These are phyloP conservation scores for Austroboletus novae-zelandiae DNA, from an alignment of 1,284 basidiomycete genomes.

Conservation along the genomic window DNA sequence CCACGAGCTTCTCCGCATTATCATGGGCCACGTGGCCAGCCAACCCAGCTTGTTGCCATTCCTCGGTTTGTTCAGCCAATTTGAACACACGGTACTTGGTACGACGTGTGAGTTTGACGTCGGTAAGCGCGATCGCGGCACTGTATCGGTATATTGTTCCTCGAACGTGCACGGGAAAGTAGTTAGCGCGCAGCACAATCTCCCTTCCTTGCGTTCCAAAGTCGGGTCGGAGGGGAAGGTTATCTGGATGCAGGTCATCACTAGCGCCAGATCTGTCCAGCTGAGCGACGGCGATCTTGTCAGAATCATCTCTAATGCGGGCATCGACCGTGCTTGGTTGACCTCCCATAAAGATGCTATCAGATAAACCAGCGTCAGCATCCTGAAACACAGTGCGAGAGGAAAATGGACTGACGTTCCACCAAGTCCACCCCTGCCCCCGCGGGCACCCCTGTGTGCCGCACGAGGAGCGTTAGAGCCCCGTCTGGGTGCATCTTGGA, in stretches of 20 bases:
- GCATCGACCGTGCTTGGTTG: slow-evolving; percentile 52
- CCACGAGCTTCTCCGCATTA: slow-evolving; percentile 24
- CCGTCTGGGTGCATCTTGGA: neutral
- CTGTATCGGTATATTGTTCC: slow-evolving; percentile 22
- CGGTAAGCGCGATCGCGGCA: slow-evolving; percentile 11
- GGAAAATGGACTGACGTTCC: slow-evolving; percentile 15
- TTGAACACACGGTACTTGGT: slow-evolving; percentile 25
- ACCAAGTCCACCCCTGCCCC: neutral
- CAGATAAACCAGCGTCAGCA: neutral
- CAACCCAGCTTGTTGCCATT: slow-evolving; percentile 21
- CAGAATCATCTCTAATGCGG: slow-evolving; percentile 52
- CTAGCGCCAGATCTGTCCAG: slow-evolving; percentile 27
- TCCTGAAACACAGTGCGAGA: neutral
- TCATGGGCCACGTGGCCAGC: slow-evolving; percentile 25
- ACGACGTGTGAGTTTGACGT: slow-evolving; percentile 6
- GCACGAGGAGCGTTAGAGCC: neutral
- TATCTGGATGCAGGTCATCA: neutral
- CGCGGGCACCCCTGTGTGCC: neutral
- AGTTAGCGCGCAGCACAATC: slow-evolving; percentile 48
- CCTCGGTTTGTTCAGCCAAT: slow-evolving; percentile 20
- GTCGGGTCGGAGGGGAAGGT: slow-evolving; percentile 37
- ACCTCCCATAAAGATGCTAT: slow-evolving; percentile 52
- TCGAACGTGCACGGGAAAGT: slow-evolving; percentile 46
- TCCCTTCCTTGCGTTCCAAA: slow-evolving; percentile 41
- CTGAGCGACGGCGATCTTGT: slow-evolving; percentile 48